A percentile compares a stretch with the other conserved stretches of the same genome.
Conservation (phyloP, 2,329 filamentous ascomycete genomes). For the Microascus cirrosus region DNA sequence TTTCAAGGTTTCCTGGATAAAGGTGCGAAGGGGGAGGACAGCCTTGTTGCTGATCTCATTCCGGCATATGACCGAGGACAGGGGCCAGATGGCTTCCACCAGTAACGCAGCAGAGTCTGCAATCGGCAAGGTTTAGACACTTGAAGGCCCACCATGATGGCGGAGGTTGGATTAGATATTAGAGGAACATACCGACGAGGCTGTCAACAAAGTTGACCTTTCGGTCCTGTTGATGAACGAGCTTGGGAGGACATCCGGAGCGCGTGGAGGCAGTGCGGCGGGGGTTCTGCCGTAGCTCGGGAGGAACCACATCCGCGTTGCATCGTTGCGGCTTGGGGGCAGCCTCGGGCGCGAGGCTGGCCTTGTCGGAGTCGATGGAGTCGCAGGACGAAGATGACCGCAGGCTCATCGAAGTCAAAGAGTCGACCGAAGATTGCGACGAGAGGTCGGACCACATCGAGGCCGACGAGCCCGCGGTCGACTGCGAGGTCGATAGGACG, state of each 20-base stretch:
- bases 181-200: constrained; percentile 79
- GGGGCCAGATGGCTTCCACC: constrained; percentile 93
- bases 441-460: constrained; percentile 70
- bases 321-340: constrained; percentile 12
- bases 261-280: constrained; percentile 39
- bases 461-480: constrained; percentile 63
- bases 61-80: constrained; percentile 70
- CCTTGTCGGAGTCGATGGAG: constrained; percentile 5
- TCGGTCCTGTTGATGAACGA: constrained; percentile 80
- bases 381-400: constrained; percentile 7
- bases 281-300: constrained; percentile 54
- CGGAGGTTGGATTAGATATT: background rate
- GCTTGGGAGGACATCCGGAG: constrained; percentile 49
- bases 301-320: constrained; percentile 34
- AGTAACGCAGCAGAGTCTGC: constrained; percentile 95
- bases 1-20: constrained; percentile 94
- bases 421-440: constrained; percentile 59
- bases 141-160: constrained; percentile 1
- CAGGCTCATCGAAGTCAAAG: constrained; percentile 37
- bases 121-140: constrained; percentile 14
- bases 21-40: constrained; percentile 81
- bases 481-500: constrained; percentile 56
- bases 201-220: constrained; percentile 94
- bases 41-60: constrained; percentile 62
- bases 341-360: background rate